These are phyloP conservation scores for Xerocomellus intermedius DNA, from an alignment of 768 basidiomycete species.

Conservation along the genomic window DNA sequence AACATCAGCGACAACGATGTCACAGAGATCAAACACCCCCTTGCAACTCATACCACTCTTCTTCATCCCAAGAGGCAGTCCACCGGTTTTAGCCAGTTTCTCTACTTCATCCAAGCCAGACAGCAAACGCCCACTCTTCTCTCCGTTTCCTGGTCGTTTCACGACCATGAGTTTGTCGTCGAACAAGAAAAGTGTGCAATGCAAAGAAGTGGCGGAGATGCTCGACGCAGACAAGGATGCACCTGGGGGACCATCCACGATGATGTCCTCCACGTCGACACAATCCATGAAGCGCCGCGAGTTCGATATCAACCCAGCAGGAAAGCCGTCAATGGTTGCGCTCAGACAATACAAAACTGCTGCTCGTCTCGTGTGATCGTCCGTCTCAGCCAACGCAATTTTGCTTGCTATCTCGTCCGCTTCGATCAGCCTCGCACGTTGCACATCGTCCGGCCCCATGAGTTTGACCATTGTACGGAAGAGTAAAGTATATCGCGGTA, in stretches of 20 bases:
- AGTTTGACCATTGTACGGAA: conserved; percentile 92
- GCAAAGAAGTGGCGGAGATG: conserved; percentile 49
- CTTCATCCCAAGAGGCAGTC: conserved; percentile 62
- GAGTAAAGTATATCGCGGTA: conserved; percentile 90
- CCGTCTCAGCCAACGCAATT: conserved; percentile 89
- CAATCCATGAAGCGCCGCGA: conserved; percentile 87
- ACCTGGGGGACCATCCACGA: conserved; percentile 45
- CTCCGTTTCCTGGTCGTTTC: conserved; percentile 77
- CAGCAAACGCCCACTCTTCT: conserved; percentile 68
- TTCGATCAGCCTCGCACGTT: conserved; percentile 74
- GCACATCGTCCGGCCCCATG: conserved; percentile 76
- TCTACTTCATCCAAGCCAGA: conserved; percentile 80
- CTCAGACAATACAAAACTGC: conserved; percentile 85
- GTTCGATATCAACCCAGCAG: conserved; percentile 85
- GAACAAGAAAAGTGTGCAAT: conserved; percentile 90
- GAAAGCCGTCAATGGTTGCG: conserved; percentile 86
- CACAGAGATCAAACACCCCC: conserved; percentile 81
- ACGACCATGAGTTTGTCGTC: conserved; percentile 91
- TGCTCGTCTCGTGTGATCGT: conserved; percentile 87
- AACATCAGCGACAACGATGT: conserved; percentile 79
- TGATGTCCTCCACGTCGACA: conserved; percentile 86
- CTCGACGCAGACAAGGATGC: conserved; percentile 45
- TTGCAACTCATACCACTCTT: conserved; percentile 82
- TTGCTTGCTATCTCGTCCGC: conserved; percentile 86
- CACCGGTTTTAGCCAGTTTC: conserved; percentile 61